Conservation (phyloP, 1,284 basidiomycete genomes). For the Moesziomyces parantarcticus region DNA sequence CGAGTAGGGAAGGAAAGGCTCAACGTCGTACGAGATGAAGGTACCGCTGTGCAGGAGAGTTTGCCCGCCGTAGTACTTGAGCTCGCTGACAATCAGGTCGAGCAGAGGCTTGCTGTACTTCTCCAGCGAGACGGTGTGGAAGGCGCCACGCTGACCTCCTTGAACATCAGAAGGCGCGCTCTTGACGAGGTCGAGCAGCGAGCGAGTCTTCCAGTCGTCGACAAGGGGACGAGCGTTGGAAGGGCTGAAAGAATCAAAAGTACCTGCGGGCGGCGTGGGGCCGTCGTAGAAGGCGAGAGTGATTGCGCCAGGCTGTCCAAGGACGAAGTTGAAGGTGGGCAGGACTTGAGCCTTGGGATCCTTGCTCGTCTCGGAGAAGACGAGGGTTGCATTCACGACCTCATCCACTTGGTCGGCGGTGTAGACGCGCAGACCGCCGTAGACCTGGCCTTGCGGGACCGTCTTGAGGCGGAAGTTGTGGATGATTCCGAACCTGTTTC, state of each 20-base stretch:
- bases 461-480: constrained; percentile 52
- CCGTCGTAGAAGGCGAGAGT: constrained; percentile 54
- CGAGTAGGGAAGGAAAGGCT: constrained; percentile 54
- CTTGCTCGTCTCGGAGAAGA: constrained; percentile 50
- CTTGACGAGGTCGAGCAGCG: constrained; percentile 39
- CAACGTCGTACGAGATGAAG: constrained; percentile 58
- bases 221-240: constrained; percentile 16
- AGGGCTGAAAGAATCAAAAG: constrained; percentile 32
- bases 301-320: constrained; percentile 38
- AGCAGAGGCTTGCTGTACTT: constrained; percentile 45
- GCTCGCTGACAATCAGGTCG: constrained; percentile 48
- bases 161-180: constrained; percentile 34
- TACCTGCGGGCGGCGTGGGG: constrained; percentile 22
- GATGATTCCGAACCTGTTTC: constrained; percentile 53
- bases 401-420: constrained; percentile 43
- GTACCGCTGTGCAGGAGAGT: constrained; percentile 27
- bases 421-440: constrained; percentile 50
- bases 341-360: constrained; percentile 53
- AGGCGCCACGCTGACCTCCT: constrained; percentile 44
- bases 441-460: constrained; percentile 47
- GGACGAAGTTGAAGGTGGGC: constrained; percentile 50
- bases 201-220: constrained; percentile 48
- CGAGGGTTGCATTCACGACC: constrained; percentile 43
- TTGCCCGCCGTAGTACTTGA: constrained; percentile 34
- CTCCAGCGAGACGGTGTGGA: constrained; percentile 52